Percentiles rank a stretch among this genome's conserved stretches.
phyloP scores from a whole-genome alignment of 177 flowering plant genomes.

The Tripterygium wilfordii region DNA sequence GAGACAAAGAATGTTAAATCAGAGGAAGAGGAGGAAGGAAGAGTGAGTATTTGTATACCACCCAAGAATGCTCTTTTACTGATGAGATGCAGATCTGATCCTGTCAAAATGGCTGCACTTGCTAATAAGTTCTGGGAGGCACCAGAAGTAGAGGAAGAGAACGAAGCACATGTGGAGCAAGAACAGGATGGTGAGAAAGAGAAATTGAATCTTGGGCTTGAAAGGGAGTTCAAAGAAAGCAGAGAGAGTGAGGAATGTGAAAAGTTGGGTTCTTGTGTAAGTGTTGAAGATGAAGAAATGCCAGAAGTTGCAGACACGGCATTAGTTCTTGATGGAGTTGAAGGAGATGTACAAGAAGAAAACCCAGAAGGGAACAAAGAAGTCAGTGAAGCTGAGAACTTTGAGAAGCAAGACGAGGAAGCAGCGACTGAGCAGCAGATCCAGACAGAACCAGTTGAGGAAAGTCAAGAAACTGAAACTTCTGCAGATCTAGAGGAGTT shows the following conservation, averaged over 20 bases:
- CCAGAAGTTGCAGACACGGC: too few species aligned
- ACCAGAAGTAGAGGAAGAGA: constrained; percentile 21
- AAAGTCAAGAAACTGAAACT: neutral
- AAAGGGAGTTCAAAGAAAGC: neutral
- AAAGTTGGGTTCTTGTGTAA: constrained; percentile 9
- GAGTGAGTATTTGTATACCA: constrained; percentile 62
- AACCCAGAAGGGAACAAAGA: neutral
- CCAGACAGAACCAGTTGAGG: neutral
- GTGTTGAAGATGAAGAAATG: constrained; percentile 11
- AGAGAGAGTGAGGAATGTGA: constrained; percentile 5
- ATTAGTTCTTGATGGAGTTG: neutral
- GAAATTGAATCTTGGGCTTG: too few species aligned
- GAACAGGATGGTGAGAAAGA: too few species aligned
- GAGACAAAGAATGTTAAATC: constrained; percentile 13
- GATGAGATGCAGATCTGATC: constrained; percentile 97
- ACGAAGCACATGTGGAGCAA: constrained; percentile 8
- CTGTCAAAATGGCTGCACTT: constrained; percentile 67
- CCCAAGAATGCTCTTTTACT: constrained; percentile 85
- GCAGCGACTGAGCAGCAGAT: neutral
- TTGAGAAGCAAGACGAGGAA: constrained; percentile 4
- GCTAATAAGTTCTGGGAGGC: constrained; percentile 62
- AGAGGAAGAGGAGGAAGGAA: constrained; percentile 24
- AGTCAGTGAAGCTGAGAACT: neutral
- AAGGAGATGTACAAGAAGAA: neutral
- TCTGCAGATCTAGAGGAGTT: neutral